These are phyloP conservation scores for Euphorbia lathyris DNA, from an alignment of 345 rosid genomes.

Conservation along the genomic window DNA sequence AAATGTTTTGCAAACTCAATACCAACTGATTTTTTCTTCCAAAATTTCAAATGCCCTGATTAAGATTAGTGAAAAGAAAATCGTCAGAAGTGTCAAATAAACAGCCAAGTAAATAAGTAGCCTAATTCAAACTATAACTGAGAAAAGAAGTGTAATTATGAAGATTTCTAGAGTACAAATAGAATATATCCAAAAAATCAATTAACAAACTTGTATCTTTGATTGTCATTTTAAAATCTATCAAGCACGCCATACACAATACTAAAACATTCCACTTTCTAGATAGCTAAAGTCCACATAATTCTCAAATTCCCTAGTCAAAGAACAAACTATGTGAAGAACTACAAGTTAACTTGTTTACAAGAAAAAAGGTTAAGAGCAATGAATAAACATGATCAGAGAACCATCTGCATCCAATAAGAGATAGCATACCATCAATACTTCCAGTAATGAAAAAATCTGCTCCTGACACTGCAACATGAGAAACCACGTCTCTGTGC, in stretches of 20 bases:
- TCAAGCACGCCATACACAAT: neutral
- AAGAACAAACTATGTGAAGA: neutral
- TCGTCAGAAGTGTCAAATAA: neutral
- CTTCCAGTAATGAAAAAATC: slow-evolving; percentile 95
- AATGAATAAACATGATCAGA: neutral
- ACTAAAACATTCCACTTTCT: no score
- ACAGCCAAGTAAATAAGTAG: neutral
- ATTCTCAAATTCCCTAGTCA: neutral
- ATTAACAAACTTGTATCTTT: neutral
- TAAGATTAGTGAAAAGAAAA: neutral
- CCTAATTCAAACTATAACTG: neutral
- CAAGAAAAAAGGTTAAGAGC: neutral
- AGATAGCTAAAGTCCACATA: neutral
- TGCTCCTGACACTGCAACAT: slow-evolving; percentile 87
- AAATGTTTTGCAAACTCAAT: slow-evolving; percentile 98
- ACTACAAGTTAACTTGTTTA: no score
- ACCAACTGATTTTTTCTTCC: slow-evolving; percentile 87
- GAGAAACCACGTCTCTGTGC: slow-evolving; percentile 96
- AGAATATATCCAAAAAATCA: neutral
- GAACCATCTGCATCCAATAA: neutral
- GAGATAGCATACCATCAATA: slow-evolving; percentile 56
- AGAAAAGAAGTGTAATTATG: neutral
- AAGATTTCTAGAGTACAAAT: neutral
- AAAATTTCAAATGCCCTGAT: slow-evolving; percentile 91
- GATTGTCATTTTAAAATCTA: neutral